Evolutionary conservation across 495 filamentous ascomycete species (phyloP), one percentile per base, ranked within the genome.

Genomic region (Annulohypoxylon stygium): DNA sequence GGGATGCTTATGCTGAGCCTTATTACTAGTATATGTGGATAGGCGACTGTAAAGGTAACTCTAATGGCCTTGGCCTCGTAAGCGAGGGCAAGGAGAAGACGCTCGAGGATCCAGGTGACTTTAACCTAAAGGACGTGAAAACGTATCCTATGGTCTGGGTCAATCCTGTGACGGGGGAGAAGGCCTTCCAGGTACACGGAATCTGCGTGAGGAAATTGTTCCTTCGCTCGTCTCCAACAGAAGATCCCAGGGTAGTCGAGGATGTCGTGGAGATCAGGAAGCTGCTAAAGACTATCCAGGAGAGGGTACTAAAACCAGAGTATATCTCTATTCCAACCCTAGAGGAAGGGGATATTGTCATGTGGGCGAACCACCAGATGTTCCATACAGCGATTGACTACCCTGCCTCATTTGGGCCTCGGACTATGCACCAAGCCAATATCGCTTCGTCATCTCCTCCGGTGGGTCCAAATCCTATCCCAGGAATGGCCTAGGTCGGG

Each of bases 81-180:
- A 76, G 66, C 36, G 71, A 80, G 59, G 81, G 79, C 23, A 68
- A 70, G 37, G 77, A 78, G 58, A 75, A 80, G 65, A 73, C 71
- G 18, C 65, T 81, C 18, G 78, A 81, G 65, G 78, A 81, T 41
- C 61, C 81, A 10, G 76, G 76, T 9, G 78, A 78, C 43, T 79
- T 73, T 54, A 76, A 83, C 65, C 67, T 68, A 16, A 74, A 66
- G 10, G 74, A 75, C n/a, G 76, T 83, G 9, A 81, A 81, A 66
- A 78, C 74, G 51, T 83, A 83, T 71, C 81, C 81, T 6, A 78
- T 82, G 77, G 79, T 83, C 7, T 83, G 82, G 82, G 70, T 81
- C 11, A 83, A 81, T 61, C 79, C 82, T 1, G 71, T 81, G 5
- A 82, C 81, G 0, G 80, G 80, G 4, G 79, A 83, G 71, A 78